Percentiles rank a stretch among this genome's conserved stretches.
Conservation (phyloP, 306 rosid genomes). For the Quercus glauca region DNA sequence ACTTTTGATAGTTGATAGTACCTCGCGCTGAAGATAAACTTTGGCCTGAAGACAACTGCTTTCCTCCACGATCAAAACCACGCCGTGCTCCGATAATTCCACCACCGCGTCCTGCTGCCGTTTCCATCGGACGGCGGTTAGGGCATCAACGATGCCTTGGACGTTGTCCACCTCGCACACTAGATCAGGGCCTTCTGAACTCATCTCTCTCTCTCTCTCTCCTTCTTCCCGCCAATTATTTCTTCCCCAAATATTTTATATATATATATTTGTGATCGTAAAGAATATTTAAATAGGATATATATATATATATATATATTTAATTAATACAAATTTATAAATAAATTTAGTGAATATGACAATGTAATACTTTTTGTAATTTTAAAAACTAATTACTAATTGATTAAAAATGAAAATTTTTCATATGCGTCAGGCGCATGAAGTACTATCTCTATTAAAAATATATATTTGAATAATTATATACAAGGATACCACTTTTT, state of each 20-base stretch:
- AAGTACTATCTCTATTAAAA: accelerated
- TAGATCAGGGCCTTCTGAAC: conserved; percentile 59
- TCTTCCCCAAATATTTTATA: no score
- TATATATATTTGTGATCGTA: no score
- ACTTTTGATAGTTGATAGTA: background rate
- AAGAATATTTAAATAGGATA: no score
- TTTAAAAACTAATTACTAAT: no score
- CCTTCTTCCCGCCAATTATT: conserved; percentile 32
- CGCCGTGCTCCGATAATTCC: conserved; percentile 85
- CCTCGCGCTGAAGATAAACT: conserved; percentile 95
- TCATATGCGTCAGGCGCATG: accelerated
- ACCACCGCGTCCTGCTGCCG: conserved; percentile 90
- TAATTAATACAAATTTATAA: no score
- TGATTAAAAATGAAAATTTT: no score
- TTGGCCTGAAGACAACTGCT: conserved; percentile 89
- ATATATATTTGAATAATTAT: no score
- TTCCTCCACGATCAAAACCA: conserved; percentile 83
- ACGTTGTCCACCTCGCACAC: conserved; percentile 77
- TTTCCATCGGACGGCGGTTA: conserved; percentile 87
- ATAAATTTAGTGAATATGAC: no score
- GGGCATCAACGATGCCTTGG: conserved; percentile 86
- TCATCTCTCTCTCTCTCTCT: conserved; percentile 29
- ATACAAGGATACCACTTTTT: no score
- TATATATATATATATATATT: no score
- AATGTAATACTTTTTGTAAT: no score